Conservation (phyloP, 176 grass and related monocot genomes). For the Panicum miliaceum region DNA sequence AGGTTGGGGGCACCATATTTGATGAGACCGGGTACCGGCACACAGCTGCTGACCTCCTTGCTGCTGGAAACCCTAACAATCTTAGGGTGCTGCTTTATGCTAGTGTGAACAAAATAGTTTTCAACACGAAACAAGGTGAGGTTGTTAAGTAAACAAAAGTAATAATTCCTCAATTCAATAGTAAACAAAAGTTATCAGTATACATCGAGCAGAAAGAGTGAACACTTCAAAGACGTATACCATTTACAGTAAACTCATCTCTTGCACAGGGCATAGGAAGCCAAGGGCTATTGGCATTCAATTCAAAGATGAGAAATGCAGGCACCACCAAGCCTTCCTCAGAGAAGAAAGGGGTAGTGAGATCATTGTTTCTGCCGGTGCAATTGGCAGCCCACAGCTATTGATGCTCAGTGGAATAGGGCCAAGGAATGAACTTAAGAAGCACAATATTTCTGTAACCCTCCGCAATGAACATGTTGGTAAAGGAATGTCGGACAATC, state of each 20-base stretch:
- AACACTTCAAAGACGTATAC: background rate
- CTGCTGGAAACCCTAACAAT: conserved; percentile 60
- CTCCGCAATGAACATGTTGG: conserved; percentile 74
- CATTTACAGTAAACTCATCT: conserved; percentile 42
- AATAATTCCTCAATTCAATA: background rate
- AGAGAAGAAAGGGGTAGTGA: conserved; percentile 48
- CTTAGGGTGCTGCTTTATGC: conserved; percentile 82
- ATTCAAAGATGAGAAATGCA: conserved; percentile 83
- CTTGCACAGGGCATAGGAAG: conserved; percentile 51
- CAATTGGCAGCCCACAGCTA: conserved; percentile 87
- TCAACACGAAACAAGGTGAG: conserved; percentile 56
- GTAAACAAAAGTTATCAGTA: background rate
- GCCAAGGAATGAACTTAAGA: conserved; percentile 66
- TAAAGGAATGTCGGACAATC: conserved; percentile 85
- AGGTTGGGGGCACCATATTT: conserved; percentile 91
- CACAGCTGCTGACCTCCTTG: conserved; percentile 88
- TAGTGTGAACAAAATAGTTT: conserved; percentile 72
- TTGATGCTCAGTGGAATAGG: conserved; percentile 88
- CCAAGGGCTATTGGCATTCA: conserved; percentile 75
- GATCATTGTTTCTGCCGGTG: conserved; percentile 76
- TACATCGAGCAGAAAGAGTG: conserved; percentile 20
- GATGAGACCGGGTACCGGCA: conserved; percentile 71
- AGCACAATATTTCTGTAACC: conserved; percentile 60
- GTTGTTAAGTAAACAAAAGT: conserved; percentile 18
- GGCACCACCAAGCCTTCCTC: conserved; percentile 63